A percentile compares a stretch with the other conserved stretches of the same genome.
These are phyloP conservation scores for Calonectria crousiana DNA, from an alignment of 2,329 filamentous ascomycete species.

Conservation along the genomic window DNA sequence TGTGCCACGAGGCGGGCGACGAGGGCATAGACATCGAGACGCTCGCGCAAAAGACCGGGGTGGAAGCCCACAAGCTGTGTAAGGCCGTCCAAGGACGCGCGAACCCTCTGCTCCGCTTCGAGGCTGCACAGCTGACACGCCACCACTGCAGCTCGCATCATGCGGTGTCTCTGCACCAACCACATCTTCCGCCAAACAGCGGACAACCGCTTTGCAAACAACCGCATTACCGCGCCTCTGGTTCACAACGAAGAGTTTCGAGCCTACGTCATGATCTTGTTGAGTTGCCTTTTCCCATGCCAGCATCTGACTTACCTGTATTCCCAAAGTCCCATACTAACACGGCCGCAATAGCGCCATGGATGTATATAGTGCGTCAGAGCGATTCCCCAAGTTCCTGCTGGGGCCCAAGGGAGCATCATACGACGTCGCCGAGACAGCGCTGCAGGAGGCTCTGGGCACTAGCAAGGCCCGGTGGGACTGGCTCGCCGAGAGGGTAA, in stretches of 20 bases:
- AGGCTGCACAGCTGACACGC: no score
- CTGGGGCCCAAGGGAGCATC: not conserved
- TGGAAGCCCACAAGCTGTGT: not conserved
- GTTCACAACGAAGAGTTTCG: not conserved
- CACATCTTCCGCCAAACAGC: not conserved
- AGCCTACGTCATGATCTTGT: not conserved
- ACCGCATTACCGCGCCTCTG: not conserved
- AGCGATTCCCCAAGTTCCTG: not conserved
- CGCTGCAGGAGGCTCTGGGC: not conserved
- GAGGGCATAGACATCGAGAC: not conserved
- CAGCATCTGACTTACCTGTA: not conserved
- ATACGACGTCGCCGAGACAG: not conserved
- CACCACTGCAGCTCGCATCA: not conserved
- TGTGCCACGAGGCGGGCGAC: not conserved
- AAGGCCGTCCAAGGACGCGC: not conserved
- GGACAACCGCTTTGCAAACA: not conserved
- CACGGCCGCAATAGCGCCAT: not conserved
- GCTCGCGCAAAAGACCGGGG: not conserved
- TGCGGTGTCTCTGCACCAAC: not conserved
- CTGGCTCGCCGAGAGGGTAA: not conserved
- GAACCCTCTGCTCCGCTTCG: no score
- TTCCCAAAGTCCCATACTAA: not conserved
- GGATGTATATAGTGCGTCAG: not conserved
- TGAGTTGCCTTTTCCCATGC: no score
- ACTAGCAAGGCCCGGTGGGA: not conserved